These are phyloP conservation scores for Penicillium thymicola DNA, from an alignment of 2,329 filamentous ascomycete species.

Conservation along the genomic window DNA sequence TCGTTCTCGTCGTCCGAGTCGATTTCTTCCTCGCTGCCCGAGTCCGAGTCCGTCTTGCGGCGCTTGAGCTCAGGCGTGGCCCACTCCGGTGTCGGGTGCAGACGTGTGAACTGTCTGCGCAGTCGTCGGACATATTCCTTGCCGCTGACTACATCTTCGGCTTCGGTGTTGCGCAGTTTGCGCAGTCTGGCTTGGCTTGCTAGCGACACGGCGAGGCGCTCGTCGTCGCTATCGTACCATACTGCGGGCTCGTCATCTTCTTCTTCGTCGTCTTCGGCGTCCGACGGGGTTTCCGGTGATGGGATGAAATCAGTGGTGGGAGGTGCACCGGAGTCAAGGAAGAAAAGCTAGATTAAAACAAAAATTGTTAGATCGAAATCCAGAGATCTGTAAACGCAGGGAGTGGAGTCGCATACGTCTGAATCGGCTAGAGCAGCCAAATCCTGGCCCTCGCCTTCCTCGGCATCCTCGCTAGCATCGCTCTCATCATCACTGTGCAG, in stretches of 20 bases:
- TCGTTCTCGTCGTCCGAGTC: constrained; percentile 59
- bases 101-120: constrained; percentile 68
- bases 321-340: constrained; percentile 66
- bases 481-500: constrained; percentile 31
- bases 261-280: constrained; percentile 33
- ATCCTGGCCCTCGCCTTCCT: constrained; percentile 43
- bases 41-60: constrained; percentile 35
- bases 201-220: constrained; percentile 78
- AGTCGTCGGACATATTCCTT: constrained; percentile 79
- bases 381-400: not conserved
- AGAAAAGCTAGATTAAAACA: constrained; percentile 60
- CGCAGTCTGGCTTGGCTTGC: constrained; percentile 70
- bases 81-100: constrained; percentile 63
- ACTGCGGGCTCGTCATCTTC: constrained; percentile 36
- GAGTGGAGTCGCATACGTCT: constrained; percentile 50
- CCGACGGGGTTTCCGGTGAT: constrained; percentile 38
- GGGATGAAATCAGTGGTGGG: constrained; percentile 30
- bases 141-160: constrained; percentile 81
- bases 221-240: constrained; percentile 97
- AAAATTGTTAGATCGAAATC: constrained; percentile 5
- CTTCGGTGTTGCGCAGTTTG: constrained; percentile 76
- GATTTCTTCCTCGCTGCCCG: constrained; percentile 46
- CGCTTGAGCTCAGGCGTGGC: constrained; percentile 50
- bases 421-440: constrained; percentile 70
- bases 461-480: constrained; percentile 23